Percentiles rank a stretch among this genome's conserved stretches.
phyloP scores from a whole-genome alignment of 2,329 filamentous ascomycete species.

The Beauveria scarabaeidicola region DNA sequence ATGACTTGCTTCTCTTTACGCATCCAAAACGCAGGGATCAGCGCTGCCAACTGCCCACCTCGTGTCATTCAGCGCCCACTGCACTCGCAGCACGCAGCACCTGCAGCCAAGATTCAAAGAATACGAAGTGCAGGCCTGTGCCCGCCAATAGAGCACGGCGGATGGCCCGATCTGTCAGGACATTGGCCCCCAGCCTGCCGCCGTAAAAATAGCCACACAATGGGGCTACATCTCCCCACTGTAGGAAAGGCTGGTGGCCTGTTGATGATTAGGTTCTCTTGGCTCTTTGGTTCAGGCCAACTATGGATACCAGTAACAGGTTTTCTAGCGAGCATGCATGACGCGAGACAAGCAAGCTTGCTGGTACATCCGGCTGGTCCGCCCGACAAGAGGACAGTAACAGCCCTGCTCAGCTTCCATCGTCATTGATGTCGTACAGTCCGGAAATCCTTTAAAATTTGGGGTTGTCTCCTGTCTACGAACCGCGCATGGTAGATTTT shows the following conservation, averaged over 20 bases:
- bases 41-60: background rate
- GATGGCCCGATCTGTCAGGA: slow-evolving; percentile 4
- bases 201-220: background rate
- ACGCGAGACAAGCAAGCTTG: background rate
- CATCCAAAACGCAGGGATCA: background rate
- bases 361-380: background rate
- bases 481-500: background rate
- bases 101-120: slow-evolving; percentile 5
- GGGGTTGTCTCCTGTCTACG: background rate
- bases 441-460: background rate
- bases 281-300: no score
- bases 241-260: background rate
- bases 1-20: background rate
- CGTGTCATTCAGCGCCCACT: slow-evolving; percentile 1
- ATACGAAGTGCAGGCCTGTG: slow-evolving; percentile 5
- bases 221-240: background rate
- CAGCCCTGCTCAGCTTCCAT: background rate
- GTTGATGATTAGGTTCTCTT: background rate
- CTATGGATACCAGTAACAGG: background rate
- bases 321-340: background rate
- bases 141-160: background rate
- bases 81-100: background rate
- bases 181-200: background rate
- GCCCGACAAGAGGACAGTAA: background rate
- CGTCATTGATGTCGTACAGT: background rate